These are phyloP conservation scores for Trametopsis cervina DNA, from an alignment of 768 basidiomycete genomes.

Conservation along the genomic window DNA sequence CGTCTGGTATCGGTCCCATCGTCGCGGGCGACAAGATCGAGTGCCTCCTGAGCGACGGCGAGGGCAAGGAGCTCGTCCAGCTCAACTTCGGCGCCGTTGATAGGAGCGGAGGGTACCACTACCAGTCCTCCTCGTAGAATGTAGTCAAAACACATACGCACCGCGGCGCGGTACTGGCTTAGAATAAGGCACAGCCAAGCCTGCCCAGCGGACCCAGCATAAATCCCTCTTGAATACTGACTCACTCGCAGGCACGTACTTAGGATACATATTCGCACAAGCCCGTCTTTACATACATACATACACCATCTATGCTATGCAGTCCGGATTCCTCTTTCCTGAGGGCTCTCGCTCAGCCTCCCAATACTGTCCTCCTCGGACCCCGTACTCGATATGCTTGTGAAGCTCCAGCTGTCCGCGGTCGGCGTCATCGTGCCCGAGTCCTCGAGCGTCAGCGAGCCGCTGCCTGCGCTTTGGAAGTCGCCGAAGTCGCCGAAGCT, in stretches of 20 bases:
- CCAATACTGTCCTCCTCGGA: slow-evolving; percentile 18
- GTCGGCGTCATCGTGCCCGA: slow-evolving; percentile 19
- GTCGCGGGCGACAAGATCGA: slow-evolving; percentile 70
- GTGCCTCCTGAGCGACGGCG: slow-evolving; percentile 54
- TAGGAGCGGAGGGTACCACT: slow-evolving; percentile 66
- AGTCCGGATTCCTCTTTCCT: slow-evolving; percentile 22
- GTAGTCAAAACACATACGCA: background rate
- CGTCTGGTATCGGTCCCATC: slow-evolving; percentile 82
- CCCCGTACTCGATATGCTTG: slow-evolving; percentile 22
- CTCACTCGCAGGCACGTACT: background rate
- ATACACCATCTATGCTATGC: slow-evolving; percentile 6
- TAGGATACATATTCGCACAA: background rate
- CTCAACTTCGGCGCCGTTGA: slow-evolving; percentile 61
- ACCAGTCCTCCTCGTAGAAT: slow-evolving; percentile 21
- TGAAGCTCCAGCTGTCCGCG: slow-evolving; percentile 26
- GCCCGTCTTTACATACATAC: background rate
- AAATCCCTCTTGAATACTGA: too few species aligned
- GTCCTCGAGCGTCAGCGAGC: slow-evolving; percentile 28
- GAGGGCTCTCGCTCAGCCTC: slow-evolving; percentile 10
- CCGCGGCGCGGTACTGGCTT: background rate
- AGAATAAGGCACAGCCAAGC: background rate
- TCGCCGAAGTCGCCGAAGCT: slow-evolving; percentile 65
- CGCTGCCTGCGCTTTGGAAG: slow-evolving; percentile 57
- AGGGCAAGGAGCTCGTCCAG: slow-evolving; percentile 48
- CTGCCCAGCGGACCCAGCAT: too few species aligned